Percentiles rank a stretch among this genome's conserved stretches.
These are phyloP conservation scores for Tuber umbilicatum DNA, from an alignment of 495 filamentous ascomycete genomes.

Conservation along the genomic window DNA sequence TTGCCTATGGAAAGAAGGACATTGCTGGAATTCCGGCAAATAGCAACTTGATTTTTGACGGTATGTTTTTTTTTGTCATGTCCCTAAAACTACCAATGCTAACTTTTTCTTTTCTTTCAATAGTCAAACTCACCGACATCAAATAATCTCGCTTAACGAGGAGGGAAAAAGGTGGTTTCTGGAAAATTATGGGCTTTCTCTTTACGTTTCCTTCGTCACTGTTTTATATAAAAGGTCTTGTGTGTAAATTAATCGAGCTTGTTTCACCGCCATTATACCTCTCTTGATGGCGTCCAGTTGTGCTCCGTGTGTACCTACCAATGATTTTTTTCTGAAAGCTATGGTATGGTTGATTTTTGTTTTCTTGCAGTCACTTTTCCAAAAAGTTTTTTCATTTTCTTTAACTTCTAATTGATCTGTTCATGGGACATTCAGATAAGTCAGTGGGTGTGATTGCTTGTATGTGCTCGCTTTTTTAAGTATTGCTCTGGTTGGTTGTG, in stretches of 20 bases:
- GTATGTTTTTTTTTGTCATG: constrained; percentile 56
- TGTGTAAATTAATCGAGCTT: background rate
- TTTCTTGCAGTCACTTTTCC: background rate
- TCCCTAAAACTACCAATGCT: background rate
- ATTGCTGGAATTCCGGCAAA: constrained; percentile 79
- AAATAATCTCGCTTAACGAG: constrained; percentile 20
- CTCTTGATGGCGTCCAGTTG: background rate
- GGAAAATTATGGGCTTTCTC: background rate
- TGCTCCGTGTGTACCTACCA: background rate
- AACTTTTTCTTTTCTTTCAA: background rate
- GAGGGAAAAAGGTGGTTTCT: background rate
- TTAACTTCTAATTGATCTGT: background rate
- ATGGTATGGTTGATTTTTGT: background rate
- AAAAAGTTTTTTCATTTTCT: background rate
- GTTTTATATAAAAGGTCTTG: background rate
- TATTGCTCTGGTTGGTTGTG: background rate
- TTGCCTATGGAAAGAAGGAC: constrained; percentile 78
- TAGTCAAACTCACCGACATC: constrained; percentile 40
- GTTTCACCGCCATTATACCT: background rate
- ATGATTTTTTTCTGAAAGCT: background rate
- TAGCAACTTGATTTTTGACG: constrained; percentile 83
- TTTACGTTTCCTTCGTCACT: background rate
- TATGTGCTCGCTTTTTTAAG: background rate
- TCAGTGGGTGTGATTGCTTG: background rate
- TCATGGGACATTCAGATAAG: background rate